Percentiles rank a stretch among this genome's conserved stretches.
Conservation (phyloP, 2,329 filamentous ascomycete genomes). For the Phialocephala sp. region DNA sequence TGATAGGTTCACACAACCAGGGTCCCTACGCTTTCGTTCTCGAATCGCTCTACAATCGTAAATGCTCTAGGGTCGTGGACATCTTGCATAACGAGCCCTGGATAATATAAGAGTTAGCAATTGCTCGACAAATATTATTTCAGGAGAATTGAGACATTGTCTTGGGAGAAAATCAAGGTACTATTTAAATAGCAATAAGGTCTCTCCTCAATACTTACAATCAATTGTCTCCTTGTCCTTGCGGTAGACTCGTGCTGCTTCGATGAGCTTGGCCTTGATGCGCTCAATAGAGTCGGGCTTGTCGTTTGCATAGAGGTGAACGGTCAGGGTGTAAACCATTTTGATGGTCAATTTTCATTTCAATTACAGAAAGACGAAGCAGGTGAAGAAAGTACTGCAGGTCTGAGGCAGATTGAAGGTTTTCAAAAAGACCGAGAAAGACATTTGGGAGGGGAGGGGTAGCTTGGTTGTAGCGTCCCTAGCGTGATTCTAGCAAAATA, state of each 20-base stretch:
- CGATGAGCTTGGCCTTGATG: conserved; percentile 73
- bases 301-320: conserved; percentile 73
- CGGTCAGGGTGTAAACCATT: conserved; percentile 73
- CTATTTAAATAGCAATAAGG: too few species aligned
- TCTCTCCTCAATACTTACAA: neutral
- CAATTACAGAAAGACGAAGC: neutral
- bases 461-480: too few species aligned
- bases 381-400: neutral
- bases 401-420: neutral
- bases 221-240: conserved; percentile 72
- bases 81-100: conserved; percentile 82
- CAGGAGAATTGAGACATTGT: conserved; percentile 45
- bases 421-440: neutral
- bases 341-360: conserved; percentile 33
- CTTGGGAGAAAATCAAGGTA: too few species aligned
- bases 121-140: neutral
- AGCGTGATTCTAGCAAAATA: neutral
- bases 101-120: too few species aligned
- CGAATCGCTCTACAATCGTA: conserved; percentile 77
- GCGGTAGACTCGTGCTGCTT: conserved; percentile 75
- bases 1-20: neutral
- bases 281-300: conserved; percentile 67
- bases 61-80: conserved; percentile 71
- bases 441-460: too few species aligned
- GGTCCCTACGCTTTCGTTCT: conserved; percentile 63